phyloP scores from a whole-genome alignment of 2,329 filamentous ascomycete genomes.

The Fusarium robinianum region DNA sequence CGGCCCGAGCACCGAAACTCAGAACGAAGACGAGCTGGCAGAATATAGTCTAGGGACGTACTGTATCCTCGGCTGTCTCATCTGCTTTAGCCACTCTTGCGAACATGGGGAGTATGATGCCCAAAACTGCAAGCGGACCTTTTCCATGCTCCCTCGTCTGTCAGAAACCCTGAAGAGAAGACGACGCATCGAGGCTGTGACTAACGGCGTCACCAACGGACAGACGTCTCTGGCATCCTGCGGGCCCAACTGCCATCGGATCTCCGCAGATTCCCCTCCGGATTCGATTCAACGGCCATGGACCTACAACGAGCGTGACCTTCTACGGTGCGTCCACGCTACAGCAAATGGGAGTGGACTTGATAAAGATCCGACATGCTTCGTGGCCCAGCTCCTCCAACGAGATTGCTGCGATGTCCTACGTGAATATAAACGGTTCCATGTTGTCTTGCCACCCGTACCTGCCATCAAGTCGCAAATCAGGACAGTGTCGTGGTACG shows the following conservation, averaged over 20 bases:
- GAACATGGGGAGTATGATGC: slow-evolving; percentile 65
- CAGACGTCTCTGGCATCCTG: slow-evolving; percentile 36
- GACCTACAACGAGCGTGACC: slow-evolving; percentile 53
- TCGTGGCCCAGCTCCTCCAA: slow-evolving; percentile 54
- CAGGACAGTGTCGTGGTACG: slow-evolving; percentile 59
- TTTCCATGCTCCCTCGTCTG: slow-evolving; percentile 51
- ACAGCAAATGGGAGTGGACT: slow-evolving; percentile 49
- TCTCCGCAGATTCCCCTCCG: slow-evolving; percentile 29
- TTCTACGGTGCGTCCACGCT: slow-evolving; percentile 54
- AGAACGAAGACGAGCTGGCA: slow-evolving; percentile 46
- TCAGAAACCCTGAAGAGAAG: slow-evolving; percentile 41
- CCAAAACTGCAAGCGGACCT: slow-evolving; percentile 56
- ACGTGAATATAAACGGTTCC: slow-evolving; percentile 35
- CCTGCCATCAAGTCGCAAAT: slow-evolving; percentile 42
- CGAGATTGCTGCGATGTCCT: slow-evolving; percentile 59
- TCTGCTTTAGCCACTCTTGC: slow-evolving; percentile 64
- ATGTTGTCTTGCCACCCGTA: slow-evolving; percentile 34
- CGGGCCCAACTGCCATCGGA: slow-evolving; percentile 49
- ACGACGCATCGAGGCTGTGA: slow-evolving; percentile 19
- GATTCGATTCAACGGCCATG: slow-evolving; percentile 42
- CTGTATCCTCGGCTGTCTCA: slow-evolving; percentile 59
- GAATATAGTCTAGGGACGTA: slow-evolving; percentile 59
- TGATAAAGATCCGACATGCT: slow-evolving; percentile 51
- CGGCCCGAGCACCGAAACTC: slow-evolving; percentile 38
- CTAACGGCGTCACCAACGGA: slow-evolving; percentile 19